A percentile compares a stretch with the other conserved stretches of the same genome.
Conservation (phyloP, 2,329 filamentous ascomycete species). For the Rhynchosporium graminicola region DNA sequence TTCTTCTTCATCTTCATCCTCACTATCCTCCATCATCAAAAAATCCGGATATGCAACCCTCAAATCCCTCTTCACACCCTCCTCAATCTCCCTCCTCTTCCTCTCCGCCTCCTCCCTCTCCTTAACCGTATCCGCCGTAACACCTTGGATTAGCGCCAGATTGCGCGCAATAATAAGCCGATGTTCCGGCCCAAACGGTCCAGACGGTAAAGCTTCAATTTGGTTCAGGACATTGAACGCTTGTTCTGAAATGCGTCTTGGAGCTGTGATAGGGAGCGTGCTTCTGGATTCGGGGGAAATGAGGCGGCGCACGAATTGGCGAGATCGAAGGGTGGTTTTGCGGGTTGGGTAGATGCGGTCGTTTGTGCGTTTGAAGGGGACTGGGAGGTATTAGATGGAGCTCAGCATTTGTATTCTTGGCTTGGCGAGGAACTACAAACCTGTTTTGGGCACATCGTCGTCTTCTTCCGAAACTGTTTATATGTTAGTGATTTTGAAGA, state of each 20-base stretch:
- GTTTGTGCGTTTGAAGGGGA: neutral
- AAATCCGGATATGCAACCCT: neutral
- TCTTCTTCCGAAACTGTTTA: no score
- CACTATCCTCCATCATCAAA: neutral
- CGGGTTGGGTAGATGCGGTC: neutral
- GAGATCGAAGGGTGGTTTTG: neutral
- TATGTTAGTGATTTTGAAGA: no score
- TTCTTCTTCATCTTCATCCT: neutral
- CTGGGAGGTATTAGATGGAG: neutral
- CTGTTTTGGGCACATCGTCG: no score
- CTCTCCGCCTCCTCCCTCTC: conserved; percentile 3
- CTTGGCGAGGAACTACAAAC: no score
- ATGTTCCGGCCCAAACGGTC: neutral
- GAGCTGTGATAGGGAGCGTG: neutral
- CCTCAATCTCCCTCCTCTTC: conserved; percentile 1
- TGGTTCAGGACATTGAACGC: neutral
- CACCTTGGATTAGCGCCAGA: neutral
- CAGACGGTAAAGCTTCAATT: neutral
- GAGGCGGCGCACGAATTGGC: neutral
- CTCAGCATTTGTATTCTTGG: no score
- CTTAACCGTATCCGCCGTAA: neutral
- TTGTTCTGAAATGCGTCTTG: neutral
- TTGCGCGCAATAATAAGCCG: neutral
- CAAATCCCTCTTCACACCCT: neutral
- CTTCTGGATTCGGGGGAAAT: neutral